Percentiles rank a stretch among this genome's conserved stretches.
phyloP scores from a whole-genome alignment of 2,329 filamentous ascomycete species.

The Ascochyta pisi region DNA sequence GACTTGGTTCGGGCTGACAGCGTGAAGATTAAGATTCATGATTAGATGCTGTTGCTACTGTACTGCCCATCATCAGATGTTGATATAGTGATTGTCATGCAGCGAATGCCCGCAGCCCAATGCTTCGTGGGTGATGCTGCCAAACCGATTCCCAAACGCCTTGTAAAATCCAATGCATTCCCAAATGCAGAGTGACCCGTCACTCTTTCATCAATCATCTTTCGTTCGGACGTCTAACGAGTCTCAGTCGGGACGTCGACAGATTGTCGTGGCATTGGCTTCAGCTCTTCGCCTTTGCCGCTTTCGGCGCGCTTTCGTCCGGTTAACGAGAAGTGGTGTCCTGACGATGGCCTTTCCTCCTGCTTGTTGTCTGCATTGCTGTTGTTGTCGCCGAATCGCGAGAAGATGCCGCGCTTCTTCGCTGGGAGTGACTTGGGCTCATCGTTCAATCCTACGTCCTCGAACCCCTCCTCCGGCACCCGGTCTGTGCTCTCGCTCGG shows the following conservation, averaged over 20 bases:
- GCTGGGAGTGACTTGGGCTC: slow-evolving; percentile 66
- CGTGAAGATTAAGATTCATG: slow-evolving; percentile 10
- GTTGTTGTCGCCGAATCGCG: slow-evolving; percentile 76
- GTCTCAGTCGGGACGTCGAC: slow-evolving; percentile 36
- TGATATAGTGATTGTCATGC: slow-evolving; percentile 25
- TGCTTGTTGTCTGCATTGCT: slow-evolving; percentile 32
- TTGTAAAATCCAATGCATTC: slow-evolving; percentile 7
- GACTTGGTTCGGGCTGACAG: background rate
- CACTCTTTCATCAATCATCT: slow-evolving; percentile 8
- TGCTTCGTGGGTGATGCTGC: slow-evolving; percentile 25
- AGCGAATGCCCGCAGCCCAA: slow-evolving; percentile 18
- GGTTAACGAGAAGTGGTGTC: slow-evolving; percentile 68
- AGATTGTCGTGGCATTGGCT: slow-evolving; percentile 61
- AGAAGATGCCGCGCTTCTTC: slow-evolving; percentile 82
- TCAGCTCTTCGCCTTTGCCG: slow-evolving; percentile 71
- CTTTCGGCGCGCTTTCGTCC: slow-evolving; percentile 77
- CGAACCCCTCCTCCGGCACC: slow-evolving; percentile 82
- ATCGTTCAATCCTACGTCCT: slow-evolving; percentile 87
- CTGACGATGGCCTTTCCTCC: slow-evolving; percentile 53
- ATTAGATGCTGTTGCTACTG: slow-evolving; percentile 16
- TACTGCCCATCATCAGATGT: slow-evolving; percentile 3
- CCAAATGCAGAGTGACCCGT: background rate
- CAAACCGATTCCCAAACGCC: slow-evolving; percentile 21
- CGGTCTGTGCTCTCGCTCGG: slow-evolving; percentile 64
- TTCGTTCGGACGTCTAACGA: slow-evolving; percentile 20